Conservation (phyloP, 2,329 filamentous ascomycete species). For the Rugonectria rugulosa region DNA sequence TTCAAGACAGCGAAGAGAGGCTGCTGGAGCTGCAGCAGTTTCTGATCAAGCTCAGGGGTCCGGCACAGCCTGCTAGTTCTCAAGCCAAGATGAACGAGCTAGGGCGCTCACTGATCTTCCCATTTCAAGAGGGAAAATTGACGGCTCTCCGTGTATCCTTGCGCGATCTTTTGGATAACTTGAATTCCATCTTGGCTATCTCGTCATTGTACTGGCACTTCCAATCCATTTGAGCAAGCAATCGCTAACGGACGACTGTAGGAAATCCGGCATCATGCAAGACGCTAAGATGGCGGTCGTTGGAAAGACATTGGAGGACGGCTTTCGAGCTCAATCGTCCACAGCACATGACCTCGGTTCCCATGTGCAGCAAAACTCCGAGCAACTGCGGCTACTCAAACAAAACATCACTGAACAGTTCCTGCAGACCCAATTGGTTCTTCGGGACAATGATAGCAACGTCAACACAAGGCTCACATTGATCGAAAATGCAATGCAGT, state of each 20-base stretch:
- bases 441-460: too few relatives aligned
- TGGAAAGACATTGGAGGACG: neutral
- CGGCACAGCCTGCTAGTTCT: neutral
- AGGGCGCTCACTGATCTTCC: neutral
- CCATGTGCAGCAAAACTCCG: too few relatives aligned
- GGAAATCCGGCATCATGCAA: neutral
- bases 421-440: too few relatives aligned
- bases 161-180: neutral
- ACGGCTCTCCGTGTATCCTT: neutral
- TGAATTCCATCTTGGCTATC: neutral
- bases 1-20: neutral
- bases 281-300: neutral
- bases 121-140: neutral
- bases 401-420: too few relatives aligned
- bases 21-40: neutral
- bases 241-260: neutral
- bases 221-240: neutral
- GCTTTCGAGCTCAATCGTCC: neutral
- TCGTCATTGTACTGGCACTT: neutral
- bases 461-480: too few relatives aligned
- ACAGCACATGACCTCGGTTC: neutral
- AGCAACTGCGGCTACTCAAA: too few relatives aligned
- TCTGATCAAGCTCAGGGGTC: neutral
- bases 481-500: too few relatives aligned
- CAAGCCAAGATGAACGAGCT: neutral